phyloP scores from a whole-genome alignment of 2,329 filamentous ascomycete species.

The Curvularia sp. region DNA sequence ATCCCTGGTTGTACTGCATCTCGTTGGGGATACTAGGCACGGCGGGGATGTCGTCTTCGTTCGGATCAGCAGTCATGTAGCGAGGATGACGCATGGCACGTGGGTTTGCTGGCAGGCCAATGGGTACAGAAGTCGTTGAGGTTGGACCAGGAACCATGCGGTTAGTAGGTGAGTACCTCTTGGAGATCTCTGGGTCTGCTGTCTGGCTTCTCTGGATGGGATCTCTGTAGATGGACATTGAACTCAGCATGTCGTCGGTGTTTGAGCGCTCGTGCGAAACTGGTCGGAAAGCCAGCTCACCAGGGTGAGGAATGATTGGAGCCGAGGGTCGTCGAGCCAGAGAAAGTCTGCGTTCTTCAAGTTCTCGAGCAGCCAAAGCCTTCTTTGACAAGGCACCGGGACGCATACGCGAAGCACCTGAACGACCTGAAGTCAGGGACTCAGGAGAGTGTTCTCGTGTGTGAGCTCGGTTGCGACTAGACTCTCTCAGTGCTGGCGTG shows the following conservation, averaged over 20 bases:
- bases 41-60: conserved; percentile 59
- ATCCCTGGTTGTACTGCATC: conserved; percentile 36
- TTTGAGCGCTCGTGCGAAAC: conserved; percentile 44
- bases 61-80: conserved; percentile 66
- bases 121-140: conserved; percentile 61
- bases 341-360: conserved; percentile 87
- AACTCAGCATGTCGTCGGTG: conserved; percentile 52
- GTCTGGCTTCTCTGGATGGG: conserved; percentile 66
- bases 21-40: conserved; percentile 64
- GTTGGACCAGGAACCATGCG: conserved; percentile 47
- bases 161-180: conserved; percentile 47
- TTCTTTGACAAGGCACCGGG: conserved; percentile 50
- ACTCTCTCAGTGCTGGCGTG: conserved; percentile 38
- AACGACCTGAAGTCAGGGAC: conserved; percentile 44
- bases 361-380: conserved; percentile 70
- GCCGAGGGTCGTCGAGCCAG: conserved; percentile 76
- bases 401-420: conserved; percentile 34
- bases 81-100: conserved; percentile 85
- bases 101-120: conserved; percentile 89
- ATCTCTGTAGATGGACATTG: conserved; percentile 45
- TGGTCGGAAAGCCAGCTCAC: conserved; percentile 53
- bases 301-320: conserved; percentile 79
- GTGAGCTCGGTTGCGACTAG: conserved; percentile 44
- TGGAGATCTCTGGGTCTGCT: conserved; percentile 63
- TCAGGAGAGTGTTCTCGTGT: conserved; percentile 47